Base-by-base conservation (phyloP, 495 filamentous ascomycete genomes). In the Podospora conica region DNA sequence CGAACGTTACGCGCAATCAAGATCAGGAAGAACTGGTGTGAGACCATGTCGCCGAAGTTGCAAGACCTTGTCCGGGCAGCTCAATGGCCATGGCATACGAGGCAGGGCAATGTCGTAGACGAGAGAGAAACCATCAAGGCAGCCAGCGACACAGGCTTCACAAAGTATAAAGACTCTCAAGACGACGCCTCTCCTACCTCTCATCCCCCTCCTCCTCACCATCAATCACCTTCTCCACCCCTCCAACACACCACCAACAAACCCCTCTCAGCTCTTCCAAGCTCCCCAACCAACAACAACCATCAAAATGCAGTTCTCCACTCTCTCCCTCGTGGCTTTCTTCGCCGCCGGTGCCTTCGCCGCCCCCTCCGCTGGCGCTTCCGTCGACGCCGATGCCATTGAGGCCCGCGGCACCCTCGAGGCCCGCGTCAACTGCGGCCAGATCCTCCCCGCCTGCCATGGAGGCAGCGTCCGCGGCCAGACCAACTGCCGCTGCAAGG, bases 401-500 rank as follows among this genome's bases (percentile, higher is more conserved):
- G 31, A 60, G 23, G 24, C 53, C 24, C 12, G 18, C 23, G 22
- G 54, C 20, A 27, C 6, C 31, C 18, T 66, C 23, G 56, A 60
- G 56, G 64, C 57, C 25, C 64, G 64, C 40, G 56, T 23, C 56
- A 57, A 66, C 64, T 66, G 64, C 40, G 15, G 31, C 31, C 33
- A 55, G 48, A 66, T 66, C 9, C 64, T 66, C 18, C 64, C 64
- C 15, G 64, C 64, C 48, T 66, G 64, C 64, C 11, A 15, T 33
- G 64, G 64, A 33, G 64, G 64, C 27, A 18, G 22, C 27, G 58
- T 66, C 56, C 29, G 29, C 40, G 56, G 56, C 15, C 64, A 66
- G 57, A 66, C 64, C 58, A 66, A 66, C 64, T 66, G 64, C 64
- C 64, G 64, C 57, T 66, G 64, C 64, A n/a, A 5, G 1, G 64